Base-by-base conservation (phyloP, 192 early-diverging fungal genomes). In the Radiomyces spectabilis region DNA sequence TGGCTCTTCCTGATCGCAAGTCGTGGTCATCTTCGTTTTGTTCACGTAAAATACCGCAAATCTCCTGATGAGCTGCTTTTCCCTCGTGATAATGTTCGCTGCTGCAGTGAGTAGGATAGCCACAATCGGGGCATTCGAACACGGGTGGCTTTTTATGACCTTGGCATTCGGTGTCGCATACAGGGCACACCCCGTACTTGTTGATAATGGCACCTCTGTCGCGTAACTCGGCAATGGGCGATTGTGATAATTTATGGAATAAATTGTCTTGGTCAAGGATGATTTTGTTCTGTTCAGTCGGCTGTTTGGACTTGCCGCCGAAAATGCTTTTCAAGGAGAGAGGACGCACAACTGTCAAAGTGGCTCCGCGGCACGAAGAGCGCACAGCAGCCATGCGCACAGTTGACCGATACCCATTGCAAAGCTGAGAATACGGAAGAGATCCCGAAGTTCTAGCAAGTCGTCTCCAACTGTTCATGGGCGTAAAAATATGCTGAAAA, bases 11-110 rank as follows among this genome's bases (percentile, higher is more conserved):
- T 21, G 83, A 86, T 57, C 83, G 76, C 42, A 90, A 75, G 66
- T 90, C 85, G 51, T 90, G 84, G 48, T 87, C 85, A 62, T 90
- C 87, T 65, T 83, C 80, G 63, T 86, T 87, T 35, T 77, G 73
- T 68, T 87, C 81, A 43, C 82, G 73, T 41, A 90, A 65, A 15
- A 70, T 66, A 9, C 53, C 53, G 63, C 87, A 87, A 27, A 77
- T 53, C 4, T 39, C 16, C 58, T 85, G 68, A 61, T 83, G 77
- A 24, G 80, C 69, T 29, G 59, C 61, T 40, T 66, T 74, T 41
- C 79, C 86, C 49, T 68, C 63, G 19, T 60, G 47, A 76, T 85
- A 87, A 63, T 89, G 87, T 58, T 80, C 68, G 40, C 76, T 67
- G 54, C 74, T 75, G 59, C 87, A 89, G 60, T 89, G 85, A 25